Evolutionary conservation across 139 green algal genomes (phyloP).

Genomic region (Mychonastes homosphaera): DNA sequence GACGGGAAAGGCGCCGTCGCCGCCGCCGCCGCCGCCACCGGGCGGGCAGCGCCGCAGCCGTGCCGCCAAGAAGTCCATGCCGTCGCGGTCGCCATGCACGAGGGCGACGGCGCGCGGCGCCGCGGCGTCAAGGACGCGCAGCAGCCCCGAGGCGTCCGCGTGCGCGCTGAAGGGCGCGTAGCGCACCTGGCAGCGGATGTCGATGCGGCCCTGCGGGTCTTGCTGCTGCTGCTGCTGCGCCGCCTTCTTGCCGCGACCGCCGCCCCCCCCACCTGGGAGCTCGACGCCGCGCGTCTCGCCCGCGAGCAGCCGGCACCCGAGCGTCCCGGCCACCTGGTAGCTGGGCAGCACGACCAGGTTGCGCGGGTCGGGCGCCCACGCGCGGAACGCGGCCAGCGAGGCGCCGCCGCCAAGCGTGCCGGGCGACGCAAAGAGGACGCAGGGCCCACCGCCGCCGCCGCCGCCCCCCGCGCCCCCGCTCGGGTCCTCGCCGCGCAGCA

Average conservation of each 20-base stretch:
- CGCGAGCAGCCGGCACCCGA: constrained; percentile 2
- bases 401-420: constrained; percentile 60
- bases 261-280: neutral
- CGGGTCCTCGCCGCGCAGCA: neutral
- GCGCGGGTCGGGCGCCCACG: constrained; percentile 33
- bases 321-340: constrained; percentile 32
- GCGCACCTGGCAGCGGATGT: constrained; percentile 24
- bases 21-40: too few relatives aligned
- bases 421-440: constrained; percentile 65
- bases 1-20: too few relatives aligned
- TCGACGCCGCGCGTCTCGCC: constrained; percentile 7
- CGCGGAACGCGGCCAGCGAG: constrained; percentile 57
- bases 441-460: constrained; percentile 26
- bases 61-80: constrained; percentile 53
- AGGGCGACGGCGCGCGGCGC: constrained; percentile 48
- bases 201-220: neutral
- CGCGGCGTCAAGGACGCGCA: constrained; percentile 39
- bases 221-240: constrained; percentile 7
- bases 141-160: constrained; percentile 54
- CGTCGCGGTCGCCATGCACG: constrained; percentile 53
- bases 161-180: constrained; percentile 60
- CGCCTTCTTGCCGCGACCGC: constrained; percentile 3
- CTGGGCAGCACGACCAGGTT: constrained; percentile 66
- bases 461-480: neutral
- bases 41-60: constrained; percentile 7